A percentile compares a stretch with the other conserved stretches of the same genome.
phyloP scores from a whole-genome alignment of 225 moss, liverwort and hornwort species.

The Polytrichum formosum region DNA sequence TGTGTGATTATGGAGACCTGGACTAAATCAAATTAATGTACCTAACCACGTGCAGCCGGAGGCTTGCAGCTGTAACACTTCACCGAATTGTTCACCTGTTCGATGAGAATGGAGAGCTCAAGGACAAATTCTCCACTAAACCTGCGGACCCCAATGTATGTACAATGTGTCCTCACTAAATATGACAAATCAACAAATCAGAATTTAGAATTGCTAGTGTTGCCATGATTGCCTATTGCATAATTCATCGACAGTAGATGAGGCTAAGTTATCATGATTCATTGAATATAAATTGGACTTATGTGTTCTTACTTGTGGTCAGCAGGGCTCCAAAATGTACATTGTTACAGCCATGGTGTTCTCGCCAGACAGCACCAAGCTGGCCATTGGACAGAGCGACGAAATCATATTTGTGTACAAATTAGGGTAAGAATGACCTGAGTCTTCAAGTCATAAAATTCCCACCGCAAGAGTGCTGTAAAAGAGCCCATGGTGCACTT shows the following conservation, averaged over 20 bases:
- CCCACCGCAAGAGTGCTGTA: too few relatives aligned
- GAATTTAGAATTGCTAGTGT: too few relatives aligned
- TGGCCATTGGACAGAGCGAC: conserved; percentile 89
- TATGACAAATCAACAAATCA: too few relatives aligned
- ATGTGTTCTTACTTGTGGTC: neutral
- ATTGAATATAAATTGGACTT: too few relatives aligned
- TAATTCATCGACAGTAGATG: too few relatives aligned
- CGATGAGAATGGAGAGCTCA: conserved; percentile 85
- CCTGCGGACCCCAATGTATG: conserved; percentile 79
- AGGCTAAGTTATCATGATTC: too few relatives aligned
- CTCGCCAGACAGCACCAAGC: conserved; percentile 83
- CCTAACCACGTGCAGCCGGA: conserved; percentile 32
- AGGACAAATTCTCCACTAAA: conserved; percentile 94
- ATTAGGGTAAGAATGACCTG: conserved; percentile 47
- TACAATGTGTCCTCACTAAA: too few relatives aligned
- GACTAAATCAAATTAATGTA: neutral
- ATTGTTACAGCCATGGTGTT: conserved; percentile 73
- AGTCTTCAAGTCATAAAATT: too few relatives aligned
- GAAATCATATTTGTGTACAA: conserved; percentile 91
- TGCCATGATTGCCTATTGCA: too few relatives aligned
- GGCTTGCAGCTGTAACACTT: conserved; percentile 77
- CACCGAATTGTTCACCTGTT: conserved; percentile 76
- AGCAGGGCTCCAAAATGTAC: conserved; percentile 78
- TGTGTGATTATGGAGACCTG: neutral
- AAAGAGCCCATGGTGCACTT: too few relatives aligned